Evolutionary conservation across 164 flowering plant genomes (phyloP).

Genomic region (Echeveria elegans): DNA sequence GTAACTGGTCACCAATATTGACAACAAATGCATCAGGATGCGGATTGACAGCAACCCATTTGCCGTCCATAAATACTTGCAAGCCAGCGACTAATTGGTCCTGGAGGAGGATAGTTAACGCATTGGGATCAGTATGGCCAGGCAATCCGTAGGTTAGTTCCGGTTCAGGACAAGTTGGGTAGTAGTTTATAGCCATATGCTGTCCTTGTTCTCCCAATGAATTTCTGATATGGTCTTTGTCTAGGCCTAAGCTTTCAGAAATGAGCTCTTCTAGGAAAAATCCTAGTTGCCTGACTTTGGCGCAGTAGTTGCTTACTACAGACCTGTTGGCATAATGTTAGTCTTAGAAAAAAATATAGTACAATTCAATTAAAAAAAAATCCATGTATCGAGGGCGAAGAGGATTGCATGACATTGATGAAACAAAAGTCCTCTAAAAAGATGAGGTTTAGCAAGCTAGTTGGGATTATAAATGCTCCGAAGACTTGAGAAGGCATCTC

Average conservation of each 20-base stretch:
- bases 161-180: slow-evolving; percentile 80
- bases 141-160: slow-evolving; percentile 80
- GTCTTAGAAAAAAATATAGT: too few relatives aligned
- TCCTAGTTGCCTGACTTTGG: slow-evolving; percentile 52
- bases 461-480: not conserved
- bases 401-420: too few relatives aligned
- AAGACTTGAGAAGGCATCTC: not conserved
- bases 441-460: not conserved
- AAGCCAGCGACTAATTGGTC: slow-evolving; percentile 56
- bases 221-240: slow-evolving; percentile 36
- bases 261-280: slow-evolving; percentile 42
- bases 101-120: slow-evolving; percentile 72
- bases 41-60: slow-evolving; percentile 68
- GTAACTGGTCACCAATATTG: slow-evolving; percentile 78
- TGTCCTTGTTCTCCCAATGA: slow-evolving; percentile 72
- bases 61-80: slow-evolving; percentile 56
- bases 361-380: too few relatives aligned
- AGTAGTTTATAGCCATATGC: slow-evolving; percentile 79
- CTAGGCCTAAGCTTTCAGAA: slow-evolving; percentile 72
- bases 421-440: not conserved
- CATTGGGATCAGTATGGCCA: slow-evolving; percentile 75
- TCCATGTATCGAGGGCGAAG: too few relatives aligned
- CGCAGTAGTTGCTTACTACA: slow-evolving; percentile 42
- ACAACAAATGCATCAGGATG: slow-evolving; percentile 59
- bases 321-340: slow-evolving; percentile 27